These are phyloP conservation scores for Rhizopogon salebrosus DNA, from an alignment of 768 basidiomycete genomes.

Conservation along the genomic window DNA sequence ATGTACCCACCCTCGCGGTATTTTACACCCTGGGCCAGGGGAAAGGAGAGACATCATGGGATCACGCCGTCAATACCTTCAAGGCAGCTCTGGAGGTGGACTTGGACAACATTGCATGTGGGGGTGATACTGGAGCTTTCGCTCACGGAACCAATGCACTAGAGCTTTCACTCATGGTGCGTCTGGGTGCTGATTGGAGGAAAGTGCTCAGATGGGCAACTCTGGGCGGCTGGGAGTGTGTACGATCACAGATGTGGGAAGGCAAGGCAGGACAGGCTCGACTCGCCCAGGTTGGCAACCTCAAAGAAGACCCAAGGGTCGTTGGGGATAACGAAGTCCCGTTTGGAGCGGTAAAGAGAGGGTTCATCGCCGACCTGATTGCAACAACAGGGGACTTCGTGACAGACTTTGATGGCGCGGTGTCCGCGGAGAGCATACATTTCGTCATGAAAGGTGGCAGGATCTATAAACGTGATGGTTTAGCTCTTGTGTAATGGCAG, in stretches of 20 bases:
- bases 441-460: conserved; percentile 59
- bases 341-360: conserved; percentile 48
- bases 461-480: conserved; percentile 38
- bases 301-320: conserved; percentile 19
- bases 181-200: conserved; percentile 47
- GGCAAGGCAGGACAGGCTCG: conserved; percentile 21
- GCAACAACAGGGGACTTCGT: conserved; percentile 32
- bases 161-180: conserved; percentile 58
- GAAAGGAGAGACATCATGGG: conserved; percentile 33
- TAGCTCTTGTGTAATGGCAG: conserved; percentile 6
- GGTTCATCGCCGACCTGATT: conserved; percentile 52
- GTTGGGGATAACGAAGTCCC: conserved; percentile 47
- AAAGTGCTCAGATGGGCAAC: conserved; percentile 56
- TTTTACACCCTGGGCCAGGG: conserved; percentile 31
- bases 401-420: conserved; percentile 37
- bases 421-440: conserved; percentile 39
- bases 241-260: conserved; percentile 46
- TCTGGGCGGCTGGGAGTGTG: conserved; percentile 52
- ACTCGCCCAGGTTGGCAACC: conserved; percentile 20
- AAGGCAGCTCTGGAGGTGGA: conserved; percentile 36
- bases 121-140: conserved; percentile 64
- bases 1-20: conserved; percentile 57
- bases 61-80: conserved; percentile 35
- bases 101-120: conserved; percentile 49
- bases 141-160: conserved; percentile 54